Evolutionary conservation across 129 eudicot species (phyloP), one percentile per base, ranked within the genome.

Genomic region (Chrysanthemum lavandulifolium): DNA sequence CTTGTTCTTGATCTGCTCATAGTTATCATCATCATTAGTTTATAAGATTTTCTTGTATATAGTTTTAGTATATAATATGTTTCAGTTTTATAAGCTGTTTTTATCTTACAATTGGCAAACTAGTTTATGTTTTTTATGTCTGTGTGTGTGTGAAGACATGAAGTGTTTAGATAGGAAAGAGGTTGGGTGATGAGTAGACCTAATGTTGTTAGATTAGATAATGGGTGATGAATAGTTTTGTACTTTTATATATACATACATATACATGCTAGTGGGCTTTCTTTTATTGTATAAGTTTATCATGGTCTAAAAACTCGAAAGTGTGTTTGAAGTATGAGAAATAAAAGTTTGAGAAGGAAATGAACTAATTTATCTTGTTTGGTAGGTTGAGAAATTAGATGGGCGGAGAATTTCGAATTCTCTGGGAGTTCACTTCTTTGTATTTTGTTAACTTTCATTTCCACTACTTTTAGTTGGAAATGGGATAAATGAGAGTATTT

Each of bases 251-350:
- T 1, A 52, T 14, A 53, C 3, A 13, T 14, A 53, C 3, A 40
- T 7, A 6, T 40, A 40, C 7, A 53, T 53, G 29, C 15, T 68
- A 69, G 64, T 77, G 81, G 81, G 81, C 81, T 77, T 76, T 67
- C 14, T 52, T 19, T 15, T 15, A 13, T 16, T 58, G 19, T 16
- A 16, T 16, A 29, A 27, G 33, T 19, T 56, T 4, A 57, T 58
- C 0, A 29, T n/a, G 55, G 65, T 48, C 75, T 18, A 56, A 19
- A n/a, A n/a, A n/a, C n/a, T n/a, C n/a, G n/a, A n/a, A n/a, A n/a
- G n/a, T n/a, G n/a, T n/a, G n/a, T n/a, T n/a, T n/a, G n/a, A n/a
- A n/a, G n/a, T n/a, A n/a, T n/a, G n/a, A n/a, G n/a, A n/a, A n/a
- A n/a, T n/a, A n/a, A n/a, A n/a, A n/a, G n/a, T n/a, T n/a, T n/a